These are phyloP conservation scores for Botrytis fabae DNA, from an alignment of 2,329 filamentous ascomycete species.

Conservation along the genomic window DNA sequence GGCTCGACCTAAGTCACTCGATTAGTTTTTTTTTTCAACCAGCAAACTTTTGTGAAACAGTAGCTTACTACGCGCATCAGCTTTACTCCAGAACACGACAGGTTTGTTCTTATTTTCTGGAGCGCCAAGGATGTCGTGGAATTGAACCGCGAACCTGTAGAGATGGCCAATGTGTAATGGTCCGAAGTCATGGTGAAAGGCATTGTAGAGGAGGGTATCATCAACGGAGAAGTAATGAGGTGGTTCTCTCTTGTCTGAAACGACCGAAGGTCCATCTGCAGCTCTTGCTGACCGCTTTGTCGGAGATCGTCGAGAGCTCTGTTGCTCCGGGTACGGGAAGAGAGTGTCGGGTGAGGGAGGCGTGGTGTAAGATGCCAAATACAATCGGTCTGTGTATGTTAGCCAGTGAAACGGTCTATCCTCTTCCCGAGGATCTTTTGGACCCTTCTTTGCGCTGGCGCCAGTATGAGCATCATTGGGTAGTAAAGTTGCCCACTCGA, in stretches of 20 bases:
- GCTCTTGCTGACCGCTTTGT: constrained; percentile 72
- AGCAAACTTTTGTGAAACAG: constrained; percentile 24
- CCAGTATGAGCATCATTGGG: constrained; percentile 23
- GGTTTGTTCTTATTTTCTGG: constrained; percentile 86
- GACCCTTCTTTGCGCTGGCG: constrained; percentile 15
- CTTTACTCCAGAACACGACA: constrained; percentile 94
- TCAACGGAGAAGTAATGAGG: constrained; percentile 97
- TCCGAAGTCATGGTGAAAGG: constrained; percentile 97
- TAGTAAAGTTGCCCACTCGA: constrained; percentile 34
- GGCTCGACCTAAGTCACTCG: constrained; percentile 64
- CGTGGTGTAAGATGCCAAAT: constrained; percentile 87
- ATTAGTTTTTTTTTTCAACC: constrained; percentile 31
- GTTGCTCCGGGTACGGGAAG: constrained; percentile 74
- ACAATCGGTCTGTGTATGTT: constrained; percentile 74
- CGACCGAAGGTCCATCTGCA: constrained; percentile 55
- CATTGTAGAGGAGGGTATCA: constrained; percentile 90
- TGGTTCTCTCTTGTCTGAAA: constrained; percentile 52
- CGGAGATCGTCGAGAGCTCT: constrained; percentile 60
- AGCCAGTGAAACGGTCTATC: constrained; percentile 40
- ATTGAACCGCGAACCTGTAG: constrained; percentile 92
- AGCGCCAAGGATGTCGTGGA: constrained; percentile 91
- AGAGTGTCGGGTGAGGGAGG: constrained; percentile 77
- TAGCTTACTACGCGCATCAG: constrained; percentile 81
- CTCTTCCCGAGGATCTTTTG: constrained; percentile 6
- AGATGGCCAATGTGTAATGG: constrained; percentile 96